phyloP scores from a whole-genome alignment of 768 basidiomycete species.

The Cyclocybe cylindracea region DNA sequence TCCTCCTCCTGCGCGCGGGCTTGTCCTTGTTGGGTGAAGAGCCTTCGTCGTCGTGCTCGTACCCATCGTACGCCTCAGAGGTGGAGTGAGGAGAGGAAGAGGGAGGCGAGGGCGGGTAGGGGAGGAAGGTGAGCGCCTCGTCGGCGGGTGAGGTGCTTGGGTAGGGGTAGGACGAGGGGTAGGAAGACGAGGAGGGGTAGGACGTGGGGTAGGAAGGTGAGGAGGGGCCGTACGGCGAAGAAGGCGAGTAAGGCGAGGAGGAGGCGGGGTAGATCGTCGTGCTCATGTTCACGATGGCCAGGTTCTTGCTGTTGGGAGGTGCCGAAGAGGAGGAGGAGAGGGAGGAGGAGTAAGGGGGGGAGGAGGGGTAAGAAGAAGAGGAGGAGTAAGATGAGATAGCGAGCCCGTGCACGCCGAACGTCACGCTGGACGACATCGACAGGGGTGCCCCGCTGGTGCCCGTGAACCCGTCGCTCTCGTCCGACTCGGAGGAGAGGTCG shows the following conservation, averaged over 20 bases:
- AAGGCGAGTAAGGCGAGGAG: not conserved
- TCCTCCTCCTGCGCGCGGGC: slow-evolving; percentile 20
- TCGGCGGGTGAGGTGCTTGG: not conserved
- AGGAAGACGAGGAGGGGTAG: slow-evolving; percentile 1
- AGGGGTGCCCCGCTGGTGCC: slow-evolving; percentile 33
- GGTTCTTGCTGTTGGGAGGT: too few relatives aligned
- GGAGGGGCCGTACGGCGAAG: not conserved
- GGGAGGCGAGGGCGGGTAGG: slow-evolving; percentile 31
- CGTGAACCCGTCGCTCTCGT: slow-evolving; percentile 60
- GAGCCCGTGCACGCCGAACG: too few relatives aligned
- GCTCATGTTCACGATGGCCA: too few relatives aligned
- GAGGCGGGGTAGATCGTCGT: not conserved
- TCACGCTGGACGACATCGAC: not conserved
- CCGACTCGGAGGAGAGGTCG: slow-evolving; percentile 63
- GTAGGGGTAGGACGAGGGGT: not conserved
- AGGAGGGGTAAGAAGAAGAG: slow-evolving; percentile 14
- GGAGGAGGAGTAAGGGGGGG: slow-evolving; percentile 8
- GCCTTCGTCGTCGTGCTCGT: slow-evolving; percentile 13
- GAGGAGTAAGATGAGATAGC: not conserved
- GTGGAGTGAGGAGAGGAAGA: not conserved
- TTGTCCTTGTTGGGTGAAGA: slow-evolving; percentile 12
- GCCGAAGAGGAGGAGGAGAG: too few relatives aligned
- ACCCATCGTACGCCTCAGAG: slow-evolving; percentile 1
- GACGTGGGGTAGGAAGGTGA: not conserved
- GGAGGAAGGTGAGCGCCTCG: slow-evolving; percentile 36